phyloP scores from a whole-genome alignment of 805 yeast species.

The Starmerella etchellsii region DNA sequence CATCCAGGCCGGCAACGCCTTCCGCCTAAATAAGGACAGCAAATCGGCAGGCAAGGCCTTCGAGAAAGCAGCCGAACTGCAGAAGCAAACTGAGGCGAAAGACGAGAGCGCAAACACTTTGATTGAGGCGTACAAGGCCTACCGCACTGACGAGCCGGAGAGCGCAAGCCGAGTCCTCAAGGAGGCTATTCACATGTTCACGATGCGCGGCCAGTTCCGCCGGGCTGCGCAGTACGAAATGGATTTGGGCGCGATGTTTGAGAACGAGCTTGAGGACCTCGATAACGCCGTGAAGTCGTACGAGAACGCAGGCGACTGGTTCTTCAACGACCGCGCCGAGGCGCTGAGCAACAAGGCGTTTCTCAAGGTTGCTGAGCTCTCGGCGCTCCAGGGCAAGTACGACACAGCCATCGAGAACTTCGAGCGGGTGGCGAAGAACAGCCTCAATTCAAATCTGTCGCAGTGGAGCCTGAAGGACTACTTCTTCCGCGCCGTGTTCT shows the following conservation, averaged over 20 bases:
- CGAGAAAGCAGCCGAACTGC: conserved; percentile 73
- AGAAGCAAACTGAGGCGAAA: conserved; percentile 55
- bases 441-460: conserved; percentile 59
- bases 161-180: conserved; percentile 67
- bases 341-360: conserved; percentile 81
- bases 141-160: conserved; percentile 54
- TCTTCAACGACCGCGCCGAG: conserved; percentile 80
- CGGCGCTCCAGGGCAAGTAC: conserved; percentile 65
- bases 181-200: conserved; percentile 70
- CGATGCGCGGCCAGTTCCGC: conserved; percentile 85
- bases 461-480: conserved; percentile 92
- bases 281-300: conserved; percentile 61
- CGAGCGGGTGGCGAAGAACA: conserved; percentile 64
- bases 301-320: conserved; percentile 95
- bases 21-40: conserved; percentile 57
- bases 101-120: conserved; percentile 88
- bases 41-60: conserved; percentile 70
- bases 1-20: conserved; percentile 86
- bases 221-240: conserved; percentile 89
- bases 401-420: conserved; percentile 62
- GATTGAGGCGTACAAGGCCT: conserved; percentile 84
- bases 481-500: conserved; percentile 68
- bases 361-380: conserved; percentile 78
- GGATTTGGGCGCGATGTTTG: conserved; percentile 81
- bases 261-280: conserved; percentile 54